Conservation (phyloP, 306 rosid species). For the Cyclanthera cordifolia region DNA sequence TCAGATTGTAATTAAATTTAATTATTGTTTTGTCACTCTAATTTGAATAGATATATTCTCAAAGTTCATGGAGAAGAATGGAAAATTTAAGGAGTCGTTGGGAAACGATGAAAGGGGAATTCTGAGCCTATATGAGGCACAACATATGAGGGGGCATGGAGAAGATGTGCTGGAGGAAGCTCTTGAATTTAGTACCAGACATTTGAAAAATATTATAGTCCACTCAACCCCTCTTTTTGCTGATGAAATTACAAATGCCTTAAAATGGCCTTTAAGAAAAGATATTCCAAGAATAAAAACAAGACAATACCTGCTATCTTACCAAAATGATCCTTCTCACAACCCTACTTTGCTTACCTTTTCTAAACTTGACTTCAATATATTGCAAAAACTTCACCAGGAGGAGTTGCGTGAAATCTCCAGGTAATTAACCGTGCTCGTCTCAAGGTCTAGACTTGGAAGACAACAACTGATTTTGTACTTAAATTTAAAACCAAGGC, state of each 20-base stretch:
- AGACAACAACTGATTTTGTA: too few species aligned
- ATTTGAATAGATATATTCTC: conserved; percentile 22
- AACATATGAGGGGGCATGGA: conserved; percentile 20
- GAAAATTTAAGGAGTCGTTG: conserved; percentile 18
- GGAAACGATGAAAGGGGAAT: conserved; percentile 17
- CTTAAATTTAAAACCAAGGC: too few species aligned
- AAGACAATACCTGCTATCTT: conserved; percentile 20
- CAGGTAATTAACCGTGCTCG: too few species aligned
- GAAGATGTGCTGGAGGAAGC: conserved; percentile 43
- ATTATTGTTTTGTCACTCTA: not conserved
- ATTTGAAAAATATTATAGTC: not conserved
- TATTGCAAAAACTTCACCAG: conserved; percentile 30
- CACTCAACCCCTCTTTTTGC: not conserved
- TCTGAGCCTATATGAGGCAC: conserved; percentile 23
- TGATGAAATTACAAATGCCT: conserved; percentile 12
- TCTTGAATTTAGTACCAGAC: conserved; percentile 20
- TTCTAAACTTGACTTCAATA: conserved; percentile 13
- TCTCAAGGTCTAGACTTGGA: too few species aligned
- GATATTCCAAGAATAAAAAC: conserved; percentile 10
- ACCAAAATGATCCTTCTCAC: conserved; percentile 26
- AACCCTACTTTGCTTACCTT: conserved; percentile 20
- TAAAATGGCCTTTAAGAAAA: conserved; percentile 22
- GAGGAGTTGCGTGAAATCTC: conserved; percentile 21
- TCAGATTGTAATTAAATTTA: too few species aligned
- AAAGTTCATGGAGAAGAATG: conserved; percentile 26